These are phyloP conservation scores for Bremia lactucae DNA, from an alignment of 352 stramenopile species.

Conservation along the genomic window DNA sequence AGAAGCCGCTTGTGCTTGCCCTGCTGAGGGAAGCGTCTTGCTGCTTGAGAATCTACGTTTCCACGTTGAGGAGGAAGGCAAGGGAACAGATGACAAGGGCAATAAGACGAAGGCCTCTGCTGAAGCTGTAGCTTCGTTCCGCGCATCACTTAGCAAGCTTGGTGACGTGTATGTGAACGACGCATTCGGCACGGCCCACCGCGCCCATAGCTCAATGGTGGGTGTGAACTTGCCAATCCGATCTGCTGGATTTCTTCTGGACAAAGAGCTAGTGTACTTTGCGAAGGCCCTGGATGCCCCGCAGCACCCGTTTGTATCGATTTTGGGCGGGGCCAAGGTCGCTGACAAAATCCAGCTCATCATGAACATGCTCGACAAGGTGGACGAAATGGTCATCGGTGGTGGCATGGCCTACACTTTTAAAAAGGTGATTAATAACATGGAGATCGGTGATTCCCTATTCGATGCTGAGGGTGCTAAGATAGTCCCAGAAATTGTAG, in stretches of 20 bases:
- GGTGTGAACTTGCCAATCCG: conserved; percentile 88
- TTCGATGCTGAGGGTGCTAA: conserved; percentile 84
- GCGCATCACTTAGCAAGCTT: conserved; percentile 79
- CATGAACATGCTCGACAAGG: conserved; percentile 98
- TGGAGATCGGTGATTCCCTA: conserved; percentile 91
- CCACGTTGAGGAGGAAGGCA: conserved; percentile 93
- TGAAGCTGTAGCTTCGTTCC: conserved; percentile 90
- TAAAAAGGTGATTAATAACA: conserved; percentile 96
- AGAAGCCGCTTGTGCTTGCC: conserved; percentile 57
- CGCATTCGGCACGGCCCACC: conserved; percentile 98
- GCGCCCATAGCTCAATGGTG: conserved; percentile 97
- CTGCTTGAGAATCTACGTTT: conserved; percentile 99
- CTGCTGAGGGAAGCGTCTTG: conserved; percentile 80
- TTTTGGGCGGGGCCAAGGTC: conserved; percentile 99
- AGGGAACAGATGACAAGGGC: conserved; percentile 65
- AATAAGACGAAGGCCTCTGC: conserved; percentile 87
- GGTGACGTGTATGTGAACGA: conserved; percentile 99
- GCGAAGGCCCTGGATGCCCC: conserved; percentile 96
- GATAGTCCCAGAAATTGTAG: conserved; percentile 88
- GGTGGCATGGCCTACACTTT: conserved; percentile 99
- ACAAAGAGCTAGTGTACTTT: conserved; percentile 99
- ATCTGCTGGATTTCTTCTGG: conserved; percentile 93
- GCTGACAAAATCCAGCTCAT: conserved; percentile 99
- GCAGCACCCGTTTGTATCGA: conserved; percentile 94
- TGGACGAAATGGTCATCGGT: conserved; percentile 97